phyloP scores from a whole-genome alignment of 1,139 yeast species.

The Diutina catenulata region DNA sequence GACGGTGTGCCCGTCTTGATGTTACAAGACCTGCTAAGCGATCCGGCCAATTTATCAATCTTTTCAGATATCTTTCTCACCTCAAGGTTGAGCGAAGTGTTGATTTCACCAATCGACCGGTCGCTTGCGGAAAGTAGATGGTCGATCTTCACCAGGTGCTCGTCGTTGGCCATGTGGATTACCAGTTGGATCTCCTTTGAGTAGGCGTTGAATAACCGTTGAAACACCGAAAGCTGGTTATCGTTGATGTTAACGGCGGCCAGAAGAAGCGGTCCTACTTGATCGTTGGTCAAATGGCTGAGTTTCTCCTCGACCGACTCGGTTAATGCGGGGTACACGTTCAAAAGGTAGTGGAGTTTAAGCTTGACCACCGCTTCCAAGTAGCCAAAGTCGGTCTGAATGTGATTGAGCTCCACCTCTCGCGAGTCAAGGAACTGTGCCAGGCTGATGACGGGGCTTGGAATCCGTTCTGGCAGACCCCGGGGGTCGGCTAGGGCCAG shows the following conservation, averaged over 20 bases:
- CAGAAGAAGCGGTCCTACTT: neutral
- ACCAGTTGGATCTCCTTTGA: conserved; percentile 3
- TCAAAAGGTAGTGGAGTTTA: neutral
- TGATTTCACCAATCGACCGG: conserved; percentile 69
- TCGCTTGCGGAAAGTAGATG: conserved; percentile 60
- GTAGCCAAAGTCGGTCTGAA: neutral
- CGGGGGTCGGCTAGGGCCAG: no score
- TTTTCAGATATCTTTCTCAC: conserved; percentile 60
- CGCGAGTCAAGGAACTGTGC: no score
- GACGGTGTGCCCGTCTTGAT: neutral
- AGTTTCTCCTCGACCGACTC: neutral
- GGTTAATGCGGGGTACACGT: conserved; percentile 3
- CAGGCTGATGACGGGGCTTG: no score
- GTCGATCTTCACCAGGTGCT: conserved; percentile 44
- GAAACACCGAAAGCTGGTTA: neutral
- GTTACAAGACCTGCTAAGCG: conserved; percentile 11
- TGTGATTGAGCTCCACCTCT: neutral
- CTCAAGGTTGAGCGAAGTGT: conserved; percentile 67
- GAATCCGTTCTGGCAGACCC: no score
- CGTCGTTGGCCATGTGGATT: conserved; percentile 14
- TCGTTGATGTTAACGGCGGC: conserved; percentile 4
- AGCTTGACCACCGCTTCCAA: neutral
- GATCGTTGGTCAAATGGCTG: neutral
- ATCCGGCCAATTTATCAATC: conserved; percentile 41
- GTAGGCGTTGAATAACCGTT: conserved; percentile 3